Evolutionary conservation across 2,329 filamentous ascomycete species (phyloP).

Genomic region (Fusarium multiceps): DNA sequence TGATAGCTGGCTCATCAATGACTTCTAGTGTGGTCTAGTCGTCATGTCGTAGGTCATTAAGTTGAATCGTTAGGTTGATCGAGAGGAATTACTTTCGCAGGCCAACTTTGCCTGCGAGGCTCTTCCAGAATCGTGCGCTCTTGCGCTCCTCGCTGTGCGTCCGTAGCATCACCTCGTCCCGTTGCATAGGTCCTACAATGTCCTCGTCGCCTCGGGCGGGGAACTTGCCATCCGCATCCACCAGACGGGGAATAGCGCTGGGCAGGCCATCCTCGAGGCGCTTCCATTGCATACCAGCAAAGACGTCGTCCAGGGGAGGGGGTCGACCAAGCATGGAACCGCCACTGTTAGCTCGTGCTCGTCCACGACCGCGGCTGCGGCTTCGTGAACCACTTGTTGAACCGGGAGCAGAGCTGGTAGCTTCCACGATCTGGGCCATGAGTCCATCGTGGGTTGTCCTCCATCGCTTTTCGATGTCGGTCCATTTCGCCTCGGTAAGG

Average conservation of each 20-base stretch:
- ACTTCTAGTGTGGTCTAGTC: constrained; percentile 39
- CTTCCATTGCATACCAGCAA: constrained; percentile 57
- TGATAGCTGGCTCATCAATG: constrained; percentile 30
- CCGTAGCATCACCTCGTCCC: constrained; percentile 65
- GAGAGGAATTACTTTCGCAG: constrained; percentile 43
- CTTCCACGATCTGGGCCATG: constrained; percentile 62
- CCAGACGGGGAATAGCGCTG: constrained; percentile 74
- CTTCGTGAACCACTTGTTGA: constrained; percentile 50
- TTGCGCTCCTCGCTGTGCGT: constrained; percentile 58
- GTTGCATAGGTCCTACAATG: constrained; percentile 92
- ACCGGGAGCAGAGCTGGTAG: constrained; percentile 45
- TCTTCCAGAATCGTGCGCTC: constrained; percentile 61
- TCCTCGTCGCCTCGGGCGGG: constrained; percentile 89
- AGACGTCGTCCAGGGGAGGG: constrained; percentile 52
- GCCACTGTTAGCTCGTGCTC: constrained; percentile 55
- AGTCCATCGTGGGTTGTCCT: constrained; percentile 74
- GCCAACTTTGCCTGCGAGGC: constrained; percentile 59
- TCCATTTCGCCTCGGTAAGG: constrained; percentile 90
- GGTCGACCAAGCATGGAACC: constrained; percentile 54
- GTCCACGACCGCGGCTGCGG: constrained; percentile 54
- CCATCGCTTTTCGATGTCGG: constrained; percentile 81
- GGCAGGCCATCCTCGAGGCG: constrained; percentile 67
- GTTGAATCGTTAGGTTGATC: constrained; percentile 30
- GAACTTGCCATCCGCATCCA: constrained; percentile 84
- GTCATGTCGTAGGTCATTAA: constrained; percentile 43